These are phyloP conservation scores for Colletotrichum horii DNA, from an alignment of 2,329 filamentous ascomycete species.

Conservation along the genomic window DNA sequence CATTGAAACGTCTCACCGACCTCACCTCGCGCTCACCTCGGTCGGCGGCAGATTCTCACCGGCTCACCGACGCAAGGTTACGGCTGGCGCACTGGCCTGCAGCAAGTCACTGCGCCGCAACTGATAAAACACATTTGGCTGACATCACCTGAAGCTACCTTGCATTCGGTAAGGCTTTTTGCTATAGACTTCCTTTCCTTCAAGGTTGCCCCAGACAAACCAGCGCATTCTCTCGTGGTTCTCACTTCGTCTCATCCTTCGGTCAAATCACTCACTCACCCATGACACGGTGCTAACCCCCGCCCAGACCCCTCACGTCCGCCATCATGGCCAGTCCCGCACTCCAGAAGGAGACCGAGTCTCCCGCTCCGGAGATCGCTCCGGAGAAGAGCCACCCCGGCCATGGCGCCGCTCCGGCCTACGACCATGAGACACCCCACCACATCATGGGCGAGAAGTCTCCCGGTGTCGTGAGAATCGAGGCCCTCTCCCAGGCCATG, in stretches of 20 bases:
- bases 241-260: background rate
- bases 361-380: background rate
- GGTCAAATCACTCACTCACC: background rate
- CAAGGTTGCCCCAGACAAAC: background rate
- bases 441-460: constrained; percentile 37
- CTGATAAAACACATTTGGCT: background rate
- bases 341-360: background rate
- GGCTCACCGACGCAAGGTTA: background rate
- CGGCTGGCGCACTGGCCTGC: background rate
- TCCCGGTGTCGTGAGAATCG: constrained; percentile 64
- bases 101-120: background rate
- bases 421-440: background rate
- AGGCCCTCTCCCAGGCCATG: constrained; percentile 59
- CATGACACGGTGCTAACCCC: background rate
- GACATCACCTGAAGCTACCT: background rate
- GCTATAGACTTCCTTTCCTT: background rate
- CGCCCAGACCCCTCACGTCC: background rate
- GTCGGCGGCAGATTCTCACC: background rate
- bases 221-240: background rate
- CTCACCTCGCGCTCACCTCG: background rate
- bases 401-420: background rate
- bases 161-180: background rate
- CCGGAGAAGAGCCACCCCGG: background rate
- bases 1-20: background rate
- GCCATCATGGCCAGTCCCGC: background rate